Percentiles rank a stretch among this genome's conserved stretches.
Evolutionary conservation across 371 early-diverging fungal species (phyloP).

Genomic region (Mortierella sp.): DNA sequence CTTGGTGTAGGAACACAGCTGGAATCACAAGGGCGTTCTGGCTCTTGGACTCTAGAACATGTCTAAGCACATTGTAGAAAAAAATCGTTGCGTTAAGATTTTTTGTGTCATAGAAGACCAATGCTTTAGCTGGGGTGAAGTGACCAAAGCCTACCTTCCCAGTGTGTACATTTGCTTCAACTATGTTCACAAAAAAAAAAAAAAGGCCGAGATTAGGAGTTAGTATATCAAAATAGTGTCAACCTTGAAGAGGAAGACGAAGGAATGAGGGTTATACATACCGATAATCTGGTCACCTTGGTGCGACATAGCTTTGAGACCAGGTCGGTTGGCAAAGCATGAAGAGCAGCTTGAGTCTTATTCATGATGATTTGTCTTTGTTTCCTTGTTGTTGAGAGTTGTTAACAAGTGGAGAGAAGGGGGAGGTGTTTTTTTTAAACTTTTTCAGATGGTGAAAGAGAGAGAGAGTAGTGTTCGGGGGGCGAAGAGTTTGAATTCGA

Average conservation of each 20-base stretch:
- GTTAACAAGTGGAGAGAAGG: not conserved
- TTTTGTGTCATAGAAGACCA: not conserved
- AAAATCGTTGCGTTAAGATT: not conserved
- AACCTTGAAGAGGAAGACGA: no score
- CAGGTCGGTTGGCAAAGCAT: slow-evolving; percentile 35
- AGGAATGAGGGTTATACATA: not conserved
- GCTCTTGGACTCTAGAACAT: slow-evolving; percentile 49
- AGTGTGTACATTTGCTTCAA: slow-evolving; percentile 54
- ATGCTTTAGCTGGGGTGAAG: not conserved
- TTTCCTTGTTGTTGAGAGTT: not conserved
- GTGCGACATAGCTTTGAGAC: slow-evolving; percentile 43
- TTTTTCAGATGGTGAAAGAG: not conserved
- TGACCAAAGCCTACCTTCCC: slow-evolving; percentile 32
- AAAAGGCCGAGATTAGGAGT: not conserved
- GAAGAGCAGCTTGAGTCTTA: slow-evolving; percentile 40
- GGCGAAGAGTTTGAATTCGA: not conserved
- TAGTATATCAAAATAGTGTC: not conserved
- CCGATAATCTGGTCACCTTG: slow-evolving; percentile 47
- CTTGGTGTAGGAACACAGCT: slow-evolving; percentile 73
- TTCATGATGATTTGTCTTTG: slow-evolving; percentile 28
- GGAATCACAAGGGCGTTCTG: slow-evolving; percentile 59
- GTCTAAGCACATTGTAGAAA: slow-evolving; percentile 14
- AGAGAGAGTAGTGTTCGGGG: not conserved
- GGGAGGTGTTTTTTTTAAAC: no score
- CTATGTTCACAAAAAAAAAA: slow-evolving; percentile 4